Conservation (phyloP, 2,329 filamentous ascomycete genomes). For the Aureobasidium sp. region DNA sequence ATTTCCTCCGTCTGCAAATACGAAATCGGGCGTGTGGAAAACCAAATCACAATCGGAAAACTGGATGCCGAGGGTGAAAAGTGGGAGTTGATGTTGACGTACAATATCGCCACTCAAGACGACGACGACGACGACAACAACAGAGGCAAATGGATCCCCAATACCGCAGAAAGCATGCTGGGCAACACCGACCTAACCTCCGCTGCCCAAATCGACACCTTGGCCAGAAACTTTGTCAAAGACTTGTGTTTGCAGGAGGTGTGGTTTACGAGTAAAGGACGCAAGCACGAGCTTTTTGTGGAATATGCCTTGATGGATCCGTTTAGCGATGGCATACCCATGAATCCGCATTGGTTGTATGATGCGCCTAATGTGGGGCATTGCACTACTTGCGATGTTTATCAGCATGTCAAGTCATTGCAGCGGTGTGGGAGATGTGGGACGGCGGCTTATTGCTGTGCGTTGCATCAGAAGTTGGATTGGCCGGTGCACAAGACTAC, state of each 20-base stretch:
- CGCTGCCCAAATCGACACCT: constrained; percentile 10
- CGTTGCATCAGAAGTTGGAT: constrained; percentile 17
- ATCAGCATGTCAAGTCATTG: constrained; percentile 1
- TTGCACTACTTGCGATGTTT: constrained; percentile 16
- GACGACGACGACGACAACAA: not conserved
- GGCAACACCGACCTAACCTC: constrained; percentile 22
- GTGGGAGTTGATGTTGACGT: constrained; percentile 19
- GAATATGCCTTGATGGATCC: constrained; percentile 17
- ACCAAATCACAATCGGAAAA: constrained; percentile 18
- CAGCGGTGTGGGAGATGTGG: constrained; percentile 19
- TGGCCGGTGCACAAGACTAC: constrained; percentile 20
- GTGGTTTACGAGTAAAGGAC: constrained; percentile 18
- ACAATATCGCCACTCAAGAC: constrained; percentile 2
- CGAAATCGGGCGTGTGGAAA: constrained; percentile 19
- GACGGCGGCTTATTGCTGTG: constrained; percentile 20
- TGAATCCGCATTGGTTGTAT: constrained; percentile 21
- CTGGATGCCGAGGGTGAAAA: constrained; percentile 15
- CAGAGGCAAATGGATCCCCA: constrained; percentile 14
- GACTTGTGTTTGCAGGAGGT: constrained; percentile 15
- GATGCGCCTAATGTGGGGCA: constrained; percentile 10
- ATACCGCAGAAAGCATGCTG: constrained; percentile 4
- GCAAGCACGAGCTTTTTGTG: constrained; percentile 17
- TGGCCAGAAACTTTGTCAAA: constrained; percentile 9
- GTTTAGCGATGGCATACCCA: constrained; percentile 19
- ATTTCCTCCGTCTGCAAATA: constrained; percentile 7